phyloP scores from a whole-genome alignment of 441 rosid genomes.

The Adansonia gregorii region DNA sequence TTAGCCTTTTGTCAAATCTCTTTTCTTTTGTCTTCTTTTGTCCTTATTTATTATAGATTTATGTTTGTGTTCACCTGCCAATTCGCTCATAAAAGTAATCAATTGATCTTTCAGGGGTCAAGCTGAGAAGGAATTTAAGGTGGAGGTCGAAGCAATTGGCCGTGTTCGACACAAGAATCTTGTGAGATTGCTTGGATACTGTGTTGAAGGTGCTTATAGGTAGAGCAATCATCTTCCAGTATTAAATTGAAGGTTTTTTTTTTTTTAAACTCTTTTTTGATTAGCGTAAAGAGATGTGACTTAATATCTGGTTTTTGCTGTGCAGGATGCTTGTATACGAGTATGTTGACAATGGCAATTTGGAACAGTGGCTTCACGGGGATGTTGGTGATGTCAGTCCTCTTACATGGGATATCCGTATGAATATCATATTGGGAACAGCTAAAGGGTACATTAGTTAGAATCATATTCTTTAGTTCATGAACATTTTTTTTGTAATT shows the following conservation, averaged over 20 bases:
- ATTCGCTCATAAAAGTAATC: too few relatives aligned
- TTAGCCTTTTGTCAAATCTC: too few relatives aligned
- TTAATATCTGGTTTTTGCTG: conserved; percentile 19
- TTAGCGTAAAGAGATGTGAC: not conserved
- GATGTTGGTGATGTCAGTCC: conserved; percentile 94
- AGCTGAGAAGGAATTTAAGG: conserved; percentile 97
- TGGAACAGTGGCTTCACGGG: conserved; percentile 96
- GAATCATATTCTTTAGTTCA: not conserved
- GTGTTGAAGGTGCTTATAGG: conserved; percentile 98
- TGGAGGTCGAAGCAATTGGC: conserved; percentile 88
- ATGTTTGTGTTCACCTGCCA: too few relatives aligned
- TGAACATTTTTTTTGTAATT: not conserved
- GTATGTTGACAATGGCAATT: conserved; percentile 85
- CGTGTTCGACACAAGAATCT: conserved; percentile 95
- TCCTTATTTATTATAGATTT: too few relatives aligned
- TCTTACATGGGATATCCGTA: conserved; percentile 86
- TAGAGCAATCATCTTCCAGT: conserved; percentile 27
- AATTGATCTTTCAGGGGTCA: conserved; percentile 64
- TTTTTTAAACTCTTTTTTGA: not conserved
- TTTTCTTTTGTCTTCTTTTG: too few relatives aligned
- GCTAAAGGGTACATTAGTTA: conserved; percentile 69
- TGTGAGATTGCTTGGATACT: conserved; percentile 87
- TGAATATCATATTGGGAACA: conserved; percentile 83
- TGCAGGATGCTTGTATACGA: conserved; percentile 91
- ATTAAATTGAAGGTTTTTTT: not conserved